A percentile compares a stretch with the other conserved stretches of the same genome.
Evolutionary conservation across 768 basidiomycete species (phyloP).

Genomic region (Leccinum pellstonianum): DNA sequence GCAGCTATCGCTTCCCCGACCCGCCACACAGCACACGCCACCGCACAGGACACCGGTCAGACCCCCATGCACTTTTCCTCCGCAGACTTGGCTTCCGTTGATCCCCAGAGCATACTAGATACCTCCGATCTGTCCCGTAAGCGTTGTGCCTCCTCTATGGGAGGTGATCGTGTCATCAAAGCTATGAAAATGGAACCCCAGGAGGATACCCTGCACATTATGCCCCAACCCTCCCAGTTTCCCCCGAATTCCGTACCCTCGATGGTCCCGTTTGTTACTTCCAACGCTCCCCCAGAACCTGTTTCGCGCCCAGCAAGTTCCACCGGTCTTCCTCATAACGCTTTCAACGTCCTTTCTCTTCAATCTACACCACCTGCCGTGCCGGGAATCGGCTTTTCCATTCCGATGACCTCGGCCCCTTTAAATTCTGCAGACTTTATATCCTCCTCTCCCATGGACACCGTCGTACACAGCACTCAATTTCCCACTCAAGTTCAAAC

Average conservation of each 20-base stretch:
- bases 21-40: slow-evolving; percentile 20
- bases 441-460: slow-evolving; percentile 21
- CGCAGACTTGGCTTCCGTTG: slow-evolving; percentile 19
- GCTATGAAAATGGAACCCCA: slow-evolving; percentile 49
- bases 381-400: slow-evolving; percentile 19
- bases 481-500: slow-evolving; percentile 29
- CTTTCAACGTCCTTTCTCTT: slow-evolving; percentile 27
- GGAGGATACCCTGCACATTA: slow-evolving; percentile 38
- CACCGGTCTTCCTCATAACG: slow-evolving; percentile 21
- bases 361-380: slow-evolving; percentile 17
- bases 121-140: slow-evolving; percentile 46
- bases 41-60: slow-evolving; percentile 28
- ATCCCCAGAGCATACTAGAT: slow-evolving; percentile 30
- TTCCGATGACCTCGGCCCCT: slow-evolving; percentile 22
- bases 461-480: slow-evolving; percentile 15
- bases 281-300: slow-evolving; percentile 29
- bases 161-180: slow-evolving; percentile 45
- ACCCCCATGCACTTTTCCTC: slow-evolving; percentile 20
- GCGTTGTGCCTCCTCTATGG: slow-evolving; percentile 49
- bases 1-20: slow-evolving; percentile 25
- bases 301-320: slow-evolving; percentile 36
- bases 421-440: slow-evolving; percentile 23
- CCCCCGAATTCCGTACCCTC: slow-evolving; percentile 24
- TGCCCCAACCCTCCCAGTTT: slow-evolving; percentile 27
- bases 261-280: slow-evolving; percentile 28